These are phyloP conservation scores for Exophiala oligosperma DNA, from an alignment of 2,329 filamentous ascomycete species.

Conservation along the genomic window DNA sequence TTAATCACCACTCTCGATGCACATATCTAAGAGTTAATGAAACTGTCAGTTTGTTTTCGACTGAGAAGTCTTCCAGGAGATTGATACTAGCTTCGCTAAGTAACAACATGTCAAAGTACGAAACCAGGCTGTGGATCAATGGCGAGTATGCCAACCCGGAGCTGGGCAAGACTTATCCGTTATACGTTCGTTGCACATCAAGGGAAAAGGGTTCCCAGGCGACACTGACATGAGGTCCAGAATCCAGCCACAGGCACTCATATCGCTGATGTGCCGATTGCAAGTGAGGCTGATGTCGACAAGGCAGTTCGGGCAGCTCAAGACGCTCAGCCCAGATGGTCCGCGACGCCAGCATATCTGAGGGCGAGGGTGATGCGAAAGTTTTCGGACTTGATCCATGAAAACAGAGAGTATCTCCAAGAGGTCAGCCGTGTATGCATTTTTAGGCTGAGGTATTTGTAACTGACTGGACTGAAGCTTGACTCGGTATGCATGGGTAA, in stretches of 20 bases:
- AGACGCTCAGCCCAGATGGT: conserved; percentile 35
- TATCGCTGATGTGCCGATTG: not conserved
- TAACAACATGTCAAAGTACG: not conserved
- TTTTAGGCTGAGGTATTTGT: not conserved
- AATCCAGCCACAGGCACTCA: not conserved
- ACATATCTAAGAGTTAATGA: too few relatives aligned
- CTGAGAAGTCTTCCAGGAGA: too few relatives aligned
- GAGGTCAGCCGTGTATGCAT: not conserved
- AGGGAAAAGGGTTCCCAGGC: not conserved
- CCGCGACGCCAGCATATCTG: conserved; percentile 28
- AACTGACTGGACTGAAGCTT: conserved; percentile 40
- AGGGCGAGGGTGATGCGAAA: conserved; percentile 30
- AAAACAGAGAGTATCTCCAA: conserved; percentile 62
- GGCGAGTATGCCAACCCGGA: conserved; percentile 9
- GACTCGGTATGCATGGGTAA: conserved; percentile 84
- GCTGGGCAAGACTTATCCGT: not conserved
- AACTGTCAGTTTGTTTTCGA: too few relatives aligned
- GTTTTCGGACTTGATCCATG: conserved; percentile 58
- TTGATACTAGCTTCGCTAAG: too few relatives aligned
- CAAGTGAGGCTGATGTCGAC: not conserved
- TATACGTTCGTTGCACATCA: not conserved
- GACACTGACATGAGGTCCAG: not conserved
- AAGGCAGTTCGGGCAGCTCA: conserved; percentile 36
- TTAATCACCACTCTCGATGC: too few relatives aligned
- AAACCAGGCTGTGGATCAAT: not conserved